Base-by-base conservation (phyloP, 257 asterid species). In the Perilla frutescens region DNA sequence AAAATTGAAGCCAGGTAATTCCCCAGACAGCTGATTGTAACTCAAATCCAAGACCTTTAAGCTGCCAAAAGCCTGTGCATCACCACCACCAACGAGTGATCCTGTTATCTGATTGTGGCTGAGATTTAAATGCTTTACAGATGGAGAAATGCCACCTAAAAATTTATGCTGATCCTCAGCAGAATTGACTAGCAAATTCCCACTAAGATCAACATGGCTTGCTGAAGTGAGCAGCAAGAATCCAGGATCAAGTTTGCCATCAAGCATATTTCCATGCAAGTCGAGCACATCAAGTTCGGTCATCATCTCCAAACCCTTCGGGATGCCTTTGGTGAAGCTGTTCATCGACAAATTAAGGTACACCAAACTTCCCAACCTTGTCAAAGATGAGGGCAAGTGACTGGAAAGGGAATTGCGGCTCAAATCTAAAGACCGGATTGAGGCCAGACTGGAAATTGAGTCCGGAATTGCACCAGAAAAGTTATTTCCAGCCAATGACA, bases 1-100 rank as follows among this genome's bases (percentile, higher is more conserved):
- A 37, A 91, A 95, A 73, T 74, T 87, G 77, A 95, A 95, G 55
- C 88, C 96, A 3, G 99, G 98, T 53, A 95, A 77, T 49, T 90
- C 99, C 43, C 97, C 99, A 14, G 93, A 86, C 4, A 95, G 81
- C 81, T 88, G 96, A 80, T 95, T 95, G 82, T 83, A 84, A 86
- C 99, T 95, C 87, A 95, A 87, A 90, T 95, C 99, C 84, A 95
- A 70, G 61, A 86, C 89, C 81, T 84, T 83, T 82, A 95, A 81
- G 83, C 84, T 89, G 72, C 88, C 93, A 61, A 95, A 90, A 39
- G 79, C 84, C 75, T 77, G 87, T 2, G 86, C 92, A 49, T 66
- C 93, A 26, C 87, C 83, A 5, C 88, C 84, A 14, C 93, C 84
- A 13, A 88, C 88, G 62, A 95, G 89, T 14, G 91, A 87, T 55